Percentiles rank a stretch among this genome's conserved stretches.
Evolutionary conservation across 768 basidiomycete genomes (phyloP).

Genomic region (Gyrodon lividus): DNA sequence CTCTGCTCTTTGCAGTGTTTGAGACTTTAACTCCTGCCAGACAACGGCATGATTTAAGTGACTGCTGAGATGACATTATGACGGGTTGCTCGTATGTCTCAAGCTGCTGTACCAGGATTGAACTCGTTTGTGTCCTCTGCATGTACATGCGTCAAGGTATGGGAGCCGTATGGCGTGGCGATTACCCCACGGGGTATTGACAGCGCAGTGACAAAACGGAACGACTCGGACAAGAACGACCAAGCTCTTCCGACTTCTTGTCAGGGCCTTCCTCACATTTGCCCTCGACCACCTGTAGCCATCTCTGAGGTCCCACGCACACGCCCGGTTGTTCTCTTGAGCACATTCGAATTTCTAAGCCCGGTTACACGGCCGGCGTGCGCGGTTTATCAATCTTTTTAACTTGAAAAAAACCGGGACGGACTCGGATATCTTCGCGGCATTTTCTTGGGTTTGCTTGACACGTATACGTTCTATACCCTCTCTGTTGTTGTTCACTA

Average conservation of each 20-base stretch:
- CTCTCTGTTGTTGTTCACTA: slow-evolving; percentile 3
- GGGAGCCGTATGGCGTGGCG: too few relatives aligned
- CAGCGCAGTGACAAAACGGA: background rate
- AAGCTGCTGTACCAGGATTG: too few relatives aligned
- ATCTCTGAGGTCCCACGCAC: slow-evolving; percentile 21
- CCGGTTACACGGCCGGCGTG: slow-evolving; percentile 25
- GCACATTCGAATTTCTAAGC: slow-evolving; percentile 1
- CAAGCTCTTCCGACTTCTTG: background rate
- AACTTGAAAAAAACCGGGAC: slow-evolving; percentile 12
- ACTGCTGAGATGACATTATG: too few relatives aligned
- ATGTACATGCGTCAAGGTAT: too few relatives aligned
- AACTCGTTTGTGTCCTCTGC: too few relatives aligned
- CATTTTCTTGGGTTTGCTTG: slow-evolving; percentile 1
- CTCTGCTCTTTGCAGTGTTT: background rate
- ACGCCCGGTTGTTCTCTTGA: slow-evolving; percentile 17
- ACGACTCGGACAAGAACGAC: too few relatives aligned
- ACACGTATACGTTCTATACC: slow-evolving; percentile 15
- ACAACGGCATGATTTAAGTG: too few relatives aligned
- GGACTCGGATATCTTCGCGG: background rate
- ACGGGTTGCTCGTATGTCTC: too few relatives aligned
- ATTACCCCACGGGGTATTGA: too few relatives aligned
- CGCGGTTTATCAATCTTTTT: slow-evolving; percentile 13
- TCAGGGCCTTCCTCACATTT: background rate
- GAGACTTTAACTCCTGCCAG: background rate
- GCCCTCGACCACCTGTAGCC: background rate